Percentiles rank a stretch among this genome's conserved stretches.
phyloP scores from a whole-genome alignment of 306 rosid genomes.

The Arachis stenosperma region DNA sequence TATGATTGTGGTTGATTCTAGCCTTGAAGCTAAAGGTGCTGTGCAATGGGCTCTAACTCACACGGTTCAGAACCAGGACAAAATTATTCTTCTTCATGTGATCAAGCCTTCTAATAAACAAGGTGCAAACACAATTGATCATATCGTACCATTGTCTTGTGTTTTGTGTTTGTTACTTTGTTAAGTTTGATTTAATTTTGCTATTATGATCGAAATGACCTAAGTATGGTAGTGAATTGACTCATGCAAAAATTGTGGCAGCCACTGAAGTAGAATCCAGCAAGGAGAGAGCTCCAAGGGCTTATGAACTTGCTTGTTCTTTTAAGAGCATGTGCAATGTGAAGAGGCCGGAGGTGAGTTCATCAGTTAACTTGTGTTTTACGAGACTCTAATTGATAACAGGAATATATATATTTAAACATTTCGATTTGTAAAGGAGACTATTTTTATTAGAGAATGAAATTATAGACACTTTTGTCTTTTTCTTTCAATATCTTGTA shows the following conservation, averaged over 20 bases:
- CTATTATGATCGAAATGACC: slow-evolving; percentile 16
- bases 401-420: too few relatives aligned
- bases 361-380: too few relatives aligned
- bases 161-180: background rate
- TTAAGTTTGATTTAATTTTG: background rate
- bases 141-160: background rate
- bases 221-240: background rate
- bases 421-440: too few relatives aligned
- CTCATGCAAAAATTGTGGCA: slow-evolving; percentile 29
- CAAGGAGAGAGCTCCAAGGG: slow-evolving; percentile 63
- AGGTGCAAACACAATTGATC: slow-evolving; percentile 49
- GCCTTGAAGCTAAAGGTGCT: slow-evolving; percentile 81
- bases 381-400: too few relatives aligned
- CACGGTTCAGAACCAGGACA: slow-evolving; percentile 79
- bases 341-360: slow-evolving; percentile 84
- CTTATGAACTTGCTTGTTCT: slow-evolving; percentile 64
- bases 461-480: too few relatives aligned
- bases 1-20: slow-evolving; percentile 93
- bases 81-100: slow-evolving; percentile 72
- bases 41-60: slow-evolving; percentile 94
- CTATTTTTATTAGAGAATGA: too few relatives aligned
- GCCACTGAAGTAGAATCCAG: slow-evolving; percentile 53
- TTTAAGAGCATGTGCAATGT: slow-evolving; percentile 64
- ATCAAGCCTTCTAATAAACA: slow-evolving; percentile 61
- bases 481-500: too few relatives aligned